Evolutionary conservation across 805 yeast genomes (phyloP).

Genomic region (Metschnikowia lochheadii): DNA sequence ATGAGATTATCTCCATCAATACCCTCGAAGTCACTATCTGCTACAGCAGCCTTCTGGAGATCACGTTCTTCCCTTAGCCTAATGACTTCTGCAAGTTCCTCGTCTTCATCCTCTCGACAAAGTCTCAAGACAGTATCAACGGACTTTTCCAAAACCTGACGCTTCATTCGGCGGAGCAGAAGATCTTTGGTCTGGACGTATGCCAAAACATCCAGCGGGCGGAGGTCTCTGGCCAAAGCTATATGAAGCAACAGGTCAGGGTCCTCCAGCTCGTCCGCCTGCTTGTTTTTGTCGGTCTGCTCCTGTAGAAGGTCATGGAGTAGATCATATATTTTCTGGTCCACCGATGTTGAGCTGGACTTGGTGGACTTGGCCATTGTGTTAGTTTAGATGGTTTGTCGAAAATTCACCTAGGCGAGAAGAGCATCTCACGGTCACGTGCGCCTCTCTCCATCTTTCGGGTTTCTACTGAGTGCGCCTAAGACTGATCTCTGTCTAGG

Average conservation of each 20-base stretch:
- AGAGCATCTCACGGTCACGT: constrained; percentile 5
- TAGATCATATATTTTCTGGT: constrained; percentile 52
- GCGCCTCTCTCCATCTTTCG: constrained; percentile 2
- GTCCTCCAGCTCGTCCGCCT: constrained; percentile 20
- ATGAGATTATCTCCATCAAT: constrained; percentile 41
- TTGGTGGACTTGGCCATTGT: constrained; percentile 13
- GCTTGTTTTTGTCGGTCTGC: constrained; percentile 43
- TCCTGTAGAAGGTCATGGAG: constrained; percentile 58
- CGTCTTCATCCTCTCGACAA: constrained; percentile 57
- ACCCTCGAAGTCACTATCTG: constrained; percentile 40
- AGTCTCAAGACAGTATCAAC: constrained; percentile 56
- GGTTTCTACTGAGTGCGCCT: not conserved
- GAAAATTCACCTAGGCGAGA: constrained; percentile 2
- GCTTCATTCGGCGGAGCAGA: constrained; percentile 66
- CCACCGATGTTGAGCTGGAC: constrained; percentile 28
- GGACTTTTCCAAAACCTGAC: constrained; percentile 55
- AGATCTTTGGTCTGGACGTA: constrained; percentile 64
- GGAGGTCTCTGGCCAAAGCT: constrained; percentile 61
- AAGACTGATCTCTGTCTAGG: not conserved
- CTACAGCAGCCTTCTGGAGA: constrained; percentile 21
- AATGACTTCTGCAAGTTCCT: constrained; percentile 45
- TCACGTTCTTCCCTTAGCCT: constrained; percentile 12
- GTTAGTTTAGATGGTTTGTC: not conserved
- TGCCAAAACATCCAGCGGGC: constrained; percentile 46
- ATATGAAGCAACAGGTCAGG: constrained; percentile 40